Base-by-base conservation (phyloP, 768 basidiomycete genomes). In the Mycena maculata region DNA sequence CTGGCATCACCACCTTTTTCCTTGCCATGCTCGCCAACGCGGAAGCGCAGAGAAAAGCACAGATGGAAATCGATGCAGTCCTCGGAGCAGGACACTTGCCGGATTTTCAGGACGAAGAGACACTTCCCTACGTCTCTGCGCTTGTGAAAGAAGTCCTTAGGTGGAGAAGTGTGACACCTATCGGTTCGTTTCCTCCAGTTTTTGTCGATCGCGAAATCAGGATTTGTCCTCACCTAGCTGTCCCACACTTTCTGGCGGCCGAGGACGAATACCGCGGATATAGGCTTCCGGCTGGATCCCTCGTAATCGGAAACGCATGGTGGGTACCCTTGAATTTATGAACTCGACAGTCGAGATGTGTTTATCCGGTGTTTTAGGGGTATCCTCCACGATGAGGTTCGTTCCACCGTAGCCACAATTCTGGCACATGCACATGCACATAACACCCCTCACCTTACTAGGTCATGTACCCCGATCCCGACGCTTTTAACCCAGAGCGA, bases 11-110 rank as follows among this genome's bases (percentile, higher is more conserved):
- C 23, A 74, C 72, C 7, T 81, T 84, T 58, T 63, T 81, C 39
- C 70, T 81, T 5, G 79, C 79, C 16, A 81, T 83, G 80, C 65
- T 76, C 2, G 70, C 77, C 13, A 69, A 80, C 58, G 82, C 81
- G 1, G 76, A 78, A 1, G 72, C 79, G 6, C 81, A 80, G 58
- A 68, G 66, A 33, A 74, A 72, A 22, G 80, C 78, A 10, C 82
- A 82, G 64, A 74, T 68, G 0, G 82, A 84, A 63, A 70, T 85
- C 7, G 83, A 84, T 52, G 33, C 65, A 9, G 77, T 81, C 9
- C 62, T 80, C n/a, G 77, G 78, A 1, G 47, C 56, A 3, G 75
- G 69, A n/a, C 73, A 79, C 3, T 72, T 85, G 27, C 83, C 83
- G 1, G 71, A 61, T 11, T 71, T 80, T 39, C 73, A 67, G 28